Evolutionary conservation across 345 rosid species (phyloP).

Genomic region (Eucalyptus marginata): DNA sequence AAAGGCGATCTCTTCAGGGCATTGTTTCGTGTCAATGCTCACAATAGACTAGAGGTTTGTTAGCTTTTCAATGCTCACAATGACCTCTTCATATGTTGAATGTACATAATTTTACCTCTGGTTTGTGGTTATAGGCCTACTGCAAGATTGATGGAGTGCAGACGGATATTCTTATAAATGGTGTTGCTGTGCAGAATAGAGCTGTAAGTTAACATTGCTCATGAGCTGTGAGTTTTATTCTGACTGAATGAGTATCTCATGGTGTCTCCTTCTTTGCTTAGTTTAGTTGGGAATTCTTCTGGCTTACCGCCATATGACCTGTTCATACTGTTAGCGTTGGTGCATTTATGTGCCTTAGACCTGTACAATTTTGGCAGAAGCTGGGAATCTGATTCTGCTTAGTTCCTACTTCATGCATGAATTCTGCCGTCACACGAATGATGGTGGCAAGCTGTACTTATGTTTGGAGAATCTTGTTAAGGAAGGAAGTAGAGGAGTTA

Average conservation of each 20-base stretch:
- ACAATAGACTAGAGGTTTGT: constrained; percentile 73
- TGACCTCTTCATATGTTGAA: neutral
- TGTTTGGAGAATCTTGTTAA: neutral
- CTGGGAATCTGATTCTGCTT: neutral
- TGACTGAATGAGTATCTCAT: neutral
- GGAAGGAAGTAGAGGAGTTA: neutral
- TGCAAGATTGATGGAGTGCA: constrained; percentile 92
- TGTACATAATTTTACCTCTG: neutral
- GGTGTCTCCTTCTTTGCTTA: neutral
- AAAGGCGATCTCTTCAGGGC: constrained; percentile 70
- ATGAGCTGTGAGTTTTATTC: neutral
- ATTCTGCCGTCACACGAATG: neutral
- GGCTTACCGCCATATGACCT: neutral
- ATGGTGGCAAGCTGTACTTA: neutral
- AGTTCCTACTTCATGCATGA: neutral
- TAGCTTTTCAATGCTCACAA: neutral
- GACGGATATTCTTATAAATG: constrained; percentile 64
- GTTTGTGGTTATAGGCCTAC: constrained; percentile 46
- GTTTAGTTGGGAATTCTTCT: neutral
- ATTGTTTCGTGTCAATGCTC: constrained; percentile 67
- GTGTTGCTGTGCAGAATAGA: constrained; percentile 66
- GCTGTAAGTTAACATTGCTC: constrained; percentile 49
- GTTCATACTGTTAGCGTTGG: neutral
- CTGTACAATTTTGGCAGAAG: neutral
- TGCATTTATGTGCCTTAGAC: neutral